These are phyloP conservation scores for Huiozyma sinensis DNA, from an alignment of 805 yeast species.

Conservation along the genomic window DNA sequence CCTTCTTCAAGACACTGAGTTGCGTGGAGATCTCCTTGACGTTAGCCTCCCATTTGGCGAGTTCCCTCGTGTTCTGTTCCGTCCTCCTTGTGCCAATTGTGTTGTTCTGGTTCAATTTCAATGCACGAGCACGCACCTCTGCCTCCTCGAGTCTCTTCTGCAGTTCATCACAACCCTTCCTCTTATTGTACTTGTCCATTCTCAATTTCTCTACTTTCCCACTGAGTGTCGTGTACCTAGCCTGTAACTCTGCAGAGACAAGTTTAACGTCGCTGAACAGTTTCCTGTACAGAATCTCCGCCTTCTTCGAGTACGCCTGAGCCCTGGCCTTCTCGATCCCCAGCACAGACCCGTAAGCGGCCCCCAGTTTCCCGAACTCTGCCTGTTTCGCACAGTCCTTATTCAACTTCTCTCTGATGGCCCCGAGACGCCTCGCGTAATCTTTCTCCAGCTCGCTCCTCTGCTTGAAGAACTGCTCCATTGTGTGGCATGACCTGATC, in stretches of 20 bases:
- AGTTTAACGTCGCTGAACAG: constrained; percentile 17
- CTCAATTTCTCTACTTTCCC: constrained; percentile 24
- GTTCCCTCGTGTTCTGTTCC: constrained; percentile 21
- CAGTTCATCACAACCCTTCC: constrained; percentile 21
- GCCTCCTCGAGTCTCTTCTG: constrained; percentile 20
- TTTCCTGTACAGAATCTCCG: constrained; percentile 20
- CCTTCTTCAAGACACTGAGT: constrained; percentile 21
- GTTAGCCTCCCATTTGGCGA: constrained; percentile 23
- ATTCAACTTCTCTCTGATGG: constrained; percentile 20
- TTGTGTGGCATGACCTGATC: constrained; percentile 17
- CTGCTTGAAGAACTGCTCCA: constrained; percentile 22
- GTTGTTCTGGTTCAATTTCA: constrained; percentile 23
- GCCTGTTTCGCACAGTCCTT: constrained; percentile 15
- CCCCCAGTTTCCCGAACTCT: constrained; percentile 23
- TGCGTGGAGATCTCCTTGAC: constrained; percentile 17
- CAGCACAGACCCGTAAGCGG: constrained; percentile 10
- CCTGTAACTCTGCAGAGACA: constrained; percentile 18
- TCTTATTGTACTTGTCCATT: constrained; percentile 20
- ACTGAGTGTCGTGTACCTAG: constrained; percentile 20
- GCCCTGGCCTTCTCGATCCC: constrained; percentile 19
- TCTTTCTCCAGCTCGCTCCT: constrained; percentile 25
- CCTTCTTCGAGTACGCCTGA: constrained; percentile 24
- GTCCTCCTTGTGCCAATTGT: constrained; percentile 21
- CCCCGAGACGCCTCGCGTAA: constrained; percentile 26
- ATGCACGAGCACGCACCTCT: constrained; percentile 17